Percentiles rank a stretch among this genome's conserved stretches.
Evolutionary conservation across 2,329 filamentous ascomycete species (phyloP).

Genomic region (Colletotrichum melonis): DNA sequence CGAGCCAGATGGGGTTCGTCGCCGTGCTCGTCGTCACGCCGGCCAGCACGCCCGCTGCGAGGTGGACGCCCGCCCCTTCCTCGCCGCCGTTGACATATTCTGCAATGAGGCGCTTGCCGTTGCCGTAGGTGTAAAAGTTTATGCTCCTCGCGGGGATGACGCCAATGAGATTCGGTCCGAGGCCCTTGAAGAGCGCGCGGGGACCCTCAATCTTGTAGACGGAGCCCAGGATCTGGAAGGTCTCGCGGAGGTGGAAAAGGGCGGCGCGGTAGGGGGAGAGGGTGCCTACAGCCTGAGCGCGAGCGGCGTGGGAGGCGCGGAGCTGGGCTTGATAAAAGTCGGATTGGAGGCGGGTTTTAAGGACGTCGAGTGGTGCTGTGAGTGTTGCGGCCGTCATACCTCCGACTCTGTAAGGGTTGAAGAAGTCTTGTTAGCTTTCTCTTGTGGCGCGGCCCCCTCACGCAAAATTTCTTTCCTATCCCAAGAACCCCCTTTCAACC

Average conservation of each 20-base stretch:
- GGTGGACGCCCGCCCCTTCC: conserved; percentile 80
- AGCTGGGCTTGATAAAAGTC: conserved; percentile 94
- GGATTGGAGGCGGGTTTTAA: conserved; percentile 93
- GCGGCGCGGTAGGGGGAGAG: conserved; percentile 75
- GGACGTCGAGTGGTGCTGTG: conserved; percentile 93
- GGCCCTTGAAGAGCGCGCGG: conserved; percentile 90
- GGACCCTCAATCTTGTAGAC: conserved; percentile 86
- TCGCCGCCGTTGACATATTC: conserved; percentile 78
- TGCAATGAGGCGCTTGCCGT: conserved; percentile 85
- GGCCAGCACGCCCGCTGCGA: conserved; percentile 79
- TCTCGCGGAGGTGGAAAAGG: conserved; percentile 83
- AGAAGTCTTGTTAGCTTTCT: conserved; percentile 18
- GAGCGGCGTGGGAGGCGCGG: conserved; percentile 71
- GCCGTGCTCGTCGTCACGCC: conserved; percentile 89
- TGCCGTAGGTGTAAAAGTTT: conserved; percentile 95
- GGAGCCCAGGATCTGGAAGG: conserved; percentile 83
- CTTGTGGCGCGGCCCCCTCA: neutral
- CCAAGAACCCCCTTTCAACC: neutral
- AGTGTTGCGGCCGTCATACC: conserved; percentile 93
- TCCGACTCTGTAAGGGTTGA: conserved; percentile 69
- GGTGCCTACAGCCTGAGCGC: conserved; percentile 59
- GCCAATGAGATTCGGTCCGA: conserved; percentile 89
- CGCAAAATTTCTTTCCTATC: neutral
- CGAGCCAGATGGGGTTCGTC: conserved; percentile 96
- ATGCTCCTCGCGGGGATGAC: conserved; percentile 91